Conservation (phyloP, 257 asterid genomes). For the Petunia axillaris region DNA sequence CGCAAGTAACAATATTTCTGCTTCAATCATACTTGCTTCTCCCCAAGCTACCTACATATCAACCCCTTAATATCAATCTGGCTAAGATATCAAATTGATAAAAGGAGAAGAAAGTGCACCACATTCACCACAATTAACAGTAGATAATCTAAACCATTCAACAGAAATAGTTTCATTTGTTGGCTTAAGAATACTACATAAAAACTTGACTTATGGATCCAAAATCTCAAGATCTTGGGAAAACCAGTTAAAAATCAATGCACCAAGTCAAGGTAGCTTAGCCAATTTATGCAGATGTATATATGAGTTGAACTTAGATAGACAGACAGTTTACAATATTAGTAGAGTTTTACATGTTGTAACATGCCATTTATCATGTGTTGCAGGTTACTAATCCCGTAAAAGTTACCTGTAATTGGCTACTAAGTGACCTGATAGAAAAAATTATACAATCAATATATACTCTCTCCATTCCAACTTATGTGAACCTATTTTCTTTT, state of each 20-base stretch:
- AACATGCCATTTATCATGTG: no score
- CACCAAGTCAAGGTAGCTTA: not conserved
- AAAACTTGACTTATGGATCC: not conserved
- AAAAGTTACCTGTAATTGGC: no score
- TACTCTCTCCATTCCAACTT: no score
- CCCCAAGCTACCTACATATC: constrained; percentile 93
- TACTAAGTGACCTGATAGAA: no score
- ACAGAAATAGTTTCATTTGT: not conserved
- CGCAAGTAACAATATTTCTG: constrained; percentile 82
- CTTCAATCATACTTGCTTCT: constrained; percentile 92
- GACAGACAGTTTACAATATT: no score
- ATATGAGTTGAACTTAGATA: no score
- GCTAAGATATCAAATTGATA: not conserved
- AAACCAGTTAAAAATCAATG: not conserved
- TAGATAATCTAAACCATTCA: not conserved
- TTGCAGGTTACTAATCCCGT: no score
- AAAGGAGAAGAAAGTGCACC: not conserved
- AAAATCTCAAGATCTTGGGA: not conserved
- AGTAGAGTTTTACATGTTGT: no score
- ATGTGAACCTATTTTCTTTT: no score
- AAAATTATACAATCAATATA: no score
- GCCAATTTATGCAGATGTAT: no score
- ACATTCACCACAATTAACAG: not conserved
- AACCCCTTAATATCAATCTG: constrained; percentile 39
- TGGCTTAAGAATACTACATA: not conserved